phyloP scores from a whole-genome alignment of 805 yeast genomes.

The Yueomyces sinensis region DNA sequence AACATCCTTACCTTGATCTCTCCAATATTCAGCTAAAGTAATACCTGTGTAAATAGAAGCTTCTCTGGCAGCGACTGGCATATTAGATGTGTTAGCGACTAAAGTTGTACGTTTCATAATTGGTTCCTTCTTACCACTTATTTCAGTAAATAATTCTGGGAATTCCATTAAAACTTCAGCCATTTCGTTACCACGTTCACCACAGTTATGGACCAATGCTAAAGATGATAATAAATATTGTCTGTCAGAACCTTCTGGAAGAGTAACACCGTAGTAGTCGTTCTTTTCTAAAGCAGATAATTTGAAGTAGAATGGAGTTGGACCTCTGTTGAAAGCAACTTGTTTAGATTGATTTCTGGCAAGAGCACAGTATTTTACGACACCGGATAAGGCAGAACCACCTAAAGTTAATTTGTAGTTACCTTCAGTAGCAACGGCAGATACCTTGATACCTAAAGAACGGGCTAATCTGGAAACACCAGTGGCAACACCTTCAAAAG shows the following conservation, averaged over 20 bases:
- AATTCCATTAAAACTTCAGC: slow-evolving; percentile 99
- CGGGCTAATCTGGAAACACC: slow-evolving; percentile 27
- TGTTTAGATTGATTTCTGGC: slow-evolving; percentile 6
- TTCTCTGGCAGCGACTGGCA: slow-evolving; percentile 99
- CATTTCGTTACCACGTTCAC: slow-evolving; percentile 98
- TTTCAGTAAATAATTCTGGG: slow-evolving; percentile 91
- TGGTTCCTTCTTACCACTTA: slow-evolving; percentile 90
- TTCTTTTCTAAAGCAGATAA: slow-evolving; percentile 18
- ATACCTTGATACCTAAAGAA: slow-evolving; percentile 29
- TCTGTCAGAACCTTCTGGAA: slow-evolving; percentile 28
- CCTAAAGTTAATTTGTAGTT: slow-evolving; percentile 10
- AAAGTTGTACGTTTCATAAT: slow-evolving; percentile 98
- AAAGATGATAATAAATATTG: slow-evolving; percentile 29
- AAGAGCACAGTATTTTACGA: slow-evolving; percentile 18
- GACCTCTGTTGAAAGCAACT: slow-evolving; percentile 2
- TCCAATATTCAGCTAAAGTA: slow-evolving; percentile 96
- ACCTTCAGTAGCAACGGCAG: slow-evolving; percentile 3
- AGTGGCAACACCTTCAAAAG: slow-evolving; percentile 13
- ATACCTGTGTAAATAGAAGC: slow-evolving; percentile 99
- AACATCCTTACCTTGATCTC: slow-evolving; percentile 99
- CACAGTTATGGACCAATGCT: slow-evolving; percentile 37
- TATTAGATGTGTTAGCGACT: slow-evolving; percentile 97
- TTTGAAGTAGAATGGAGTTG: slow-evolving; percentile 19
- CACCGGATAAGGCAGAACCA: slow-evolving; percentile 17
- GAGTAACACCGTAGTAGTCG: slow-evolving; percentile 32